These are phyloP conservation scores for Sclerotinia spermophila DNA, from an alignment of 2,329 filamentous ascomycete genomes.

Conservation along the genomic window DNA sequence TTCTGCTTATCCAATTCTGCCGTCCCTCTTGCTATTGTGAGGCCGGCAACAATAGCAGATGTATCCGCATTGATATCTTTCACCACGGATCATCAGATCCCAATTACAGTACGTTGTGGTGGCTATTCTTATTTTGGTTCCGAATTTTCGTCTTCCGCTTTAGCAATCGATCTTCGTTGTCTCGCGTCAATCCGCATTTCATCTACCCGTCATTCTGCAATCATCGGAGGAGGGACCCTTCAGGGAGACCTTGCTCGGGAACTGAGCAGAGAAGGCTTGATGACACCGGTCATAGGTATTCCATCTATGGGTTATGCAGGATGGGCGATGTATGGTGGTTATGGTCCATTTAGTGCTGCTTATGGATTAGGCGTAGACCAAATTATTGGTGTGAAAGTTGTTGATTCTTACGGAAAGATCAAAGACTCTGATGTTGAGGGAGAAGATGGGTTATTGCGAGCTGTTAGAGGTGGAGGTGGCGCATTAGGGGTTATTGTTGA, in stretches of 20 bases:
- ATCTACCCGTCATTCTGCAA: constrained; percentile 33
- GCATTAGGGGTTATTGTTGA: constrained; percentile 42
- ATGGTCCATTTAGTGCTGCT: constrained; percentile 36
- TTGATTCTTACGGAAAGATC: constrained; percentile 40
- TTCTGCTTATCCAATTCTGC: constrained; percentile 21
- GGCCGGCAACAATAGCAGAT: constrained; percentile 32
- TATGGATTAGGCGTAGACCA: constrained; percentile 41
- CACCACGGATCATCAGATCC: constrained; percentile 24
- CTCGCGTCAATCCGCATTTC: constrained; percentile 37
- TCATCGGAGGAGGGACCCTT: constrained; percentile 40
- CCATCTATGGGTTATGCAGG: constrained; percentile 38
- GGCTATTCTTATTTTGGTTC: constrained; percentile 40
- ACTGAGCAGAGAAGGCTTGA: constrained; percentile 35
- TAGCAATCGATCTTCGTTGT: constrained; percentile 41
- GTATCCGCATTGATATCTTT: constrained; percentile 29
- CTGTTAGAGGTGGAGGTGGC: constrained; percentile 42
- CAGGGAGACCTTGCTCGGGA: constrained; percentile 31
- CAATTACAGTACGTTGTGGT: constrained; percentile 35
- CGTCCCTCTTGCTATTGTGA: constrained; percentile 29
- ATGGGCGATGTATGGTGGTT: constrained; percentile 40
- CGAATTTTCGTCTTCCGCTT: constrained; percentile 34
- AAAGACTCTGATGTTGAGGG: constrained; percentile 39
- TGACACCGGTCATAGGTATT: constrained; percentile 33
- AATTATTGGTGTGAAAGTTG: constrained; percentile 40
- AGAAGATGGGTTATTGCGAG: constrained; percentile 35